phyloP scores from a whole-genome alignment of 768 basidiomycete genomes.

The Suillus cothurnatus region DNA sequence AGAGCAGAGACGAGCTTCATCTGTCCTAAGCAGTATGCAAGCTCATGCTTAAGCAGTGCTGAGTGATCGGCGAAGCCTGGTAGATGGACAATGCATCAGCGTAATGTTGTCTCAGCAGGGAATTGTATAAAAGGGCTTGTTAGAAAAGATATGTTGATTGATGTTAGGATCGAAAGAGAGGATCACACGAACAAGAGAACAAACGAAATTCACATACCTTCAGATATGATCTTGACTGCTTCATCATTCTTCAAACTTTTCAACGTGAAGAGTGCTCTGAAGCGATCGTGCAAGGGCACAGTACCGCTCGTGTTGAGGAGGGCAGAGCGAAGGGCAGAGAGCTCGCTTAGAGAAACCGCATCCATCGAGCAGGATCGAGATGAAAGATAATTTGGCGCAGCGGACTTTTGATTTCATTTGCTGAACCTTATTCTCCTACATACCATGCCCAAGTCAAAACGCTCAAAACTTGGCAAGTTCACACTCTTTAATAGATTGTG shows the following conservation, averaged over 20 bases:
- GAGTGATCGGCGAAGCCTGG: conserved; percentile 86
- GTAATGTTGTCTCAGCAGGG: neutral
- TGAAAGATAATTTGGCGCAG: conserved; percentile 37
- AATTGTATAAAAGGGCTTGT: neutral
- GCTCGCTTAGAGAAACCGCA: conserved; percentile 50
- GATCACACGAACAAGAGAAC: conserved; percentile 10
- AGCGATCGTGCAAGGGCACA: conserved; percentile 82
- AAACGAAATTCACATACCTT: conserved; percentile 51
- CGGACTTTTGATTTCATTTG: conserved; percentile 50
- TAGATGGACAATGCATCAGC: conserved; percentile 2
- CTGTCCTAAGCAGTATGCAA: conserved; percentile 97
- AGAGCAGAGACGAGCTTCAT: conserved; percentile 75
- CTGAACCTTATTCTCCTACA: conserved; percentile 10
- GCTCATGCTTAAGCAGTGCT: conserved; percentile 92
- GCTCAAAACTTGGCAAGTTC: conserved; percentile 80
- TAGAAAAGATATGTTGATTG: neutral
- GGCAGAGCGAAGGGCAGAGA: conserved; percentile 67
- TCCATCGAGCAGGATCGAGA: conserved; percentile 30
- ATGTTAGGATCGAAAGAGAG: neutral
- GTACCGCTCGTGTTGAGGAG: conserved; percentile 78
- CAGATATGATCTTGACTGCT: conserved; percentile 82
- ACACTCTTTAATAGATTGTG: conserved; percentile 2
- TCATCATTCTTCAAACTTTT: conserved; percentile 80
- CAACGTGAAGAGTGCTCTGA: conserved; percentile 89
- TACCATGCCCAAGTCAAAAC: conserved; percentile 86